Conservation (phyloP, 2,329 filamentous ascomycete species). For the Alternaria infectoria region DNA sequence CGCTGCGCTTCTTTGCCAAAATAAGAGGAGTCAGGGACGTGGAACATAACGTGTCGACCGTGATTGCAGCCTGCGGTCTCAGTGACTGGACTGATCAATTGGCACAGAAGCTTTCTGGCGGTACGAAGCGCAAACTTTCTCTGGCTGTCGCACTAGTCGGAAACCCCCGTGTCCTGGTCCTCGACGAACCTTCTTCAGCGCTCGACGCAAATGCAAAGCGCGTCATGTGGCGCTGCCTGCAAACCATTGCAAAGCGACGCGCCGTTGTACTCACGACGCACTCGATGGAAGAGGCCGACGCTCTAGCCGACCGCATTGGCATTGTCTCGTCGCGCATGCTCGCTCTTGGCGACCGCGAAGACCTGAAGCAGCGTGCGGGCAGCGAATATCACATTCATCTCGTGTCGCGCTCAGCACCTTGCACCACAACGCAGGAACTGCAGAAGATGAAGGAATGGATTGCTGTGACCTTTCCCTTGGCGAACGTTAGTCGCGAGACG, state of each 20-base stretch:
- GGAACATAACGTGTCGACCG: constrained; percentile 75
- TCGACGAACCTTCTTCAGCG: constrained; percentile 88
- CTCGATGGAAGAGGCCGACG: not conserved
- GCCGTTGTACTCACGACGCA: not conserved
- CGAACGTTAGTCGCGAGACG: not conserved
- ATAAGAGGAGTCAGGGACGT: constrained; percentile 79
- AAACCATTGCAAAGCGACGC: not conserved
- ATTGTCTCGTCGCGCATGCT: not conserved
- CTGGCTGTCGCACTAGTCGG: constrained; percentile 92
- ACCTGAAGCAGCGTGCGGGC: not conserved
- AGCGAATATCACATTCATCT: not conserved
- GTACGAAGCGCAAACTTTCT: constrained; percentile 91
- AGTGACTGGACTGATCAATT: constrained; percentile 73
- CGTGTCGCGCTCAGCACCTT: not conserved
- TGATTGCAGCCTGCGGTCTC: constrained; percentile 80
- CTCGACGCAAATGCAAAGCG: constrained; percentile 91
- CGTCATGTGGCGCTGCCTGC: constrained; percentile 78
- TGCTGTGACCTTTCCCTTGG: not conserved
- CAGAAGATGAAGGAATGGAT: not conserved
- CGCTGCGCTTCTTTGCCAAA: constrained; percentile 85
- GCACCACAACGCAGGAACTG: not conserved
- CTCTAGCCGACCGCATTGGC: not conserved
- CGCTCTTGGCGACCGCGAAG: not conserved
- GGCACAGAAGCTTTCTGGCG: constrained; percentile 81
- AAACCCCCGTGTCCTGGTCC: constrained; percentile 82